Evolutionary conservation across 352 stramenopile species (phyloP).

Genomic region (Pilasporangium apinafurcum): DNA sequence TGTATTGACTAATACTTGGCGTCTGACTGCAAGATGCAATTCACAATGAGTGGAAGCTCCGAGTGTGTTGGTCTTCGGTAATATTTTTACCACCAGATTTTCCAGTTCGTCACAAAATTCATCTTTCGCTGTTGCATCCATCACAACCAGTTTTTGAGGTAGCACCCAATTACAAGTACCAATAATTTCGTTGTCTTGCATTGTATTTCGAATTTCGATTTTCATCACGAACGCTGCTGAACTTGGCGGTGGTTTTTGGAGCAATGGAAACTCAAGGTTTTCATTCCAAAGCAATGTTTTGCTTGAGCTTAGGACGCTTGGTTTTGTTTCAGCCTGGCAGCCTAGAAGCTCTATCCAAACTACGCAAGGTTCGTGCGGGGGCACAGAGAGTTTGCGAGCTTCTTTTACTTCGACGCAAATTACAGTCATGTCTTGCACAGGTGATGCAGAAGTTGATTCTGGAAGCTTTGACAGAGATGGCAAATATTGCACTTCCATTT

Average conservation of each 20-base stretch:
- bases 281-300: conserved; percentile 11
- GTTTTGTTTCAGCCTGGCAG: conserved; percentile 17
- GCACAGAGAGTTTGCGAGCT: conserved; percentile 3
- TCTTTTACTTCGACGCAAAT: conserved; percentile 5
- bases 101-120: background rate
- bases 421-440: background rate
- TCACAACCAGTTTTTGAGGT: conserved; percentile 11
- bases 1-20: no score
- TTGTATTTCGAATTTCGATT: conserved; percentile 12
- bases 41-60: no score
- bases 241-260: background rate
- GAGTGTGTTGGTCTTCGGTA: background rate
- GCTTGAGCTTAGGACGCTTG: background rate
- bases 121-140: no score
- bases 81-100: conserved; percentile 1
- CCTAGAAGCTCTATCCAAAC: conserved; percentile 11
- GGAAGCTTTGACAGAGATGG: conserved; percentile 3
- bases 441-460: background rate
- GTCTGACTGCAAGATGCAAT: no score
- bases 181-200: conserved; percentile 7
- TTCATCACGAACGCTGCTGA: conserved; percentile 5
- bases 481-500: conserved; percentile 39
- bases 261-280: conserved; percentile 1
- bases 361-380: conserved; percentile 5
- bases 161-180: conserved; percentile 23